Evolutionary conservation across 768 basidiomycete genomes (phyloP), one percentile per base, ranked within the genome.

Genomic region (Porpolomopsis calyptriformis): DNA sequence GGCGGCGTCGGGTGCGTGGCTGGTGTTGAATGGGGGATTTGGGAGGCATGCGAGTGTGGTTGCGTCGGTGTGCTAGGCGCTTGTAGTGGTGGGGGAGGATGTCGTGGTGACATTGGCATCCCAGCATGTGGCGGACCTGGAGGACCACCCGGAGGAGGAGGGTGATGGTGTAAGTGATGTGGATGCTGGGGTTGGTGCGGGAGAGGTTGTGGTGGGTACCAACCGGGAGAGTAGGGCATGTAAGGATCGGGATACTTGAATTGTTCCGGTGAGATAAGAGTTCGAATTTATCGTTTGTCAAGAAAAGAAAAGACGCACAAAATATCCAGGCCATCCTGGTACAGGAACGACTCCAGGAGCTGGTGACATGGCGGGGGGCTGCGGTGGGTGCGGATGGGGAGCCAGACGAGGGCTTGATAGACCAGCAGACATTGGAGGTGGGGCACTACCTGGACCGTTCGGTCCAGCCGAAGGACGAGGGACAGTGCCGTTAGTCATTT

Each of bases 81-180:
- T 53, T 76, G 79, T 14, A 82, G 55, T 40, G 55, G 64, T 10
- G 66, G 69, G 26, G 33, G 73, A 62, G 41, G 62, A 55, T 73
- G 78, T 52, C 82, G 76, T 29, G 85, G 83, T 12, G 85, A 85
- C 69, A 86, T 76, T 4, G 82, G 70, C 62, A 80, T 74, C 43
- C 64, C 64, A 25, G 65, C 51, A 53, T 77, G 71, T 22, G 69
- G 70, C 24, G 64, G 68, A 50, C 76, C 71, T 27, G 68, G 70
- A 8, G 60, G 62, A 29, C 66, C 71, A 39, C 71, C 66, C 4
- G 72, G 72, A 25, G 71, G 70, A 14, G 68, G 76, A 19, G 73
- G 75, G 16, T 74, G 78, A n/a, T 65, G 68, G 29, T 71, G 73
- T 26, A 61, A 65, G 40, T 64, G 73, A 25, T 71, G 77, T 24